A percentile compares a stretch with the other conserved stretches of the same genome.
These are phyloP conservation scores for Clonostachys sp. DNA, from an alignment of 2,329 filamentous ascomycete species.

Conservation along the genomic window DNA sequence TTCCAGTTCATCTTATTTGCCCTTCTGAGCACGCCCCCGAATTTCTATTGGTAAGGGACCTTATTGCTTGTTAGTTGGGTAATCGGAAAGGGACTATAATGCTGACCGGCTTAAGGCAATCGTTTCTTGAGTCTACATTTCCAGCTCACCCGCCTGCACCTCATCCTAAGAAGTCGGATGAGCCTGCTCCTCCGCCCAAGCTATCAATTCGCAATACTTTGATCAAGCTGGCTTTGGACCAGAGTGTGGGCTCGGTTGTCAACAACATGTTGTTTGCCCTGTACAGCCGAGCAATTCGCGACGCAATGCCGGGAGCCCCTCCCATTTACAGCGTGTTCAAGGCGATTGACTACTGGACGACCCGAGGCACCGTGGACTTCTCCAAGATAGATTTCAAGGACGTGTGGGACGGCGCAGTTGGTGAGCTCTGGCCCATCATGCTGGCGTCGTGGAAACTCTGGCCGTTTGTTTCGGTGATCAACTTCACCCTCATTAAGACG, in stretches of 20 bases:
- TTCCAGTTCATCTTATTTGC: conserved; percentile 75
- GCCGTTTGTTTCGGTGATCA: conserved; percentile 64
- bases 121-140: conserved; percentile 69
- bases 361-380: conserved; percentile 35
- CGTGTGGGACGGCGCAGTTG: conserved; percentile 35
- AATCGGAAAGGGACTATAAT: neutral
- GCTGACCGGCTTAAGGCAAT: conserved; percentile 50
- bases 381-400: conserved; percentile 34
- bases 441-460: conserved; percentile 66
- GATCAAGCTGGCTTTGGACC: conserved; percentile 65
- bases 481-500: conserved; percentile 66
- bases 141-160: conserved; percentile 56
- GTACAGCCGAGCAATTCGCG: conserved; percentile 52
- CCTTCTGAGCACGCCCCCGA: conserved; percentile 71
- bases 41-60: conserved; percentile 70
- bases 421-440: conserved; percentile 62
- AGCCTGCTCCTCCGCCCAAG: conserved; percentile 32
- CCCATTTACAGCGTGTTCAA: conserved; percentile 27
- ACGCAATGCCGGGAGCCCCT: conserved; percentile 36
- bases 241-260: conserved; percentile 58
- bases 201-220: conserved; percentile 60
- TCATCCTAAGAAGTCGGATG: conserved; percentile 24
- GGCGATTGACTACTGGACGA: conserved; percentile 25
- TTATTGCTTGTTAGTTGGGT: neutral
- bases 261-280: conserved; percentile 63